Evolutionary conservation across 2,329 filamentous ascomycete species (phyloP), one percentile per base, ranked within the genome.

Genomic region (Cryphonectria naterciae): DNA sequence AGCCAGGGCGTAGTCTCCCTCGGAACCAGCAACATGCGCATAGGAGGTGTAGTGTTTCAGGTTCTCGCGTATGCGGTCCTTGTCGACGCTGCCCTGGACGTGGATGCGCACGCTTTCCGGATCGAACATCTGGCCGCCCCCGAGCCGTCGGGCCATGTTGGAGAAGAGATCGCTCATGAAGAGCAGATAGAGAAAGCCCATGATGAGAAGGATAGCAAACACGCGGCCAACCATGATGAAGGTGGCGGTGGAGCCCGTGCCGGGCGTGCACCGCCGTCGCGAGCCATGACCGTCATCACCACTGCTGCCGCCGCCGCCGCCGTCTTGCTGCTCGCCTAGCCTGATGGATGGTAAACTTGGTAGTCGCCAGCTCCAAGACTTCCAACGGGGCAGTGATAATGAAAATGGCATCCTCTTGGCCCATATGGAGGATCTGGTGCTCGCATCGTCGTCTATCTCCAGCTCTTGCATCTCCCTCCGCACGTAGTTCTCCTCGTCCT

Each of bases 11-110:
- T 92, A 94, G 82, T 97, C 95, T 64, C 96, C 96, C 82, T 97
- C 92, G 3, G 94, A 97, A n/a, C 96, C 96, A 2, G 94, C 96
- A 73, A 98, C 86, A 80, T 98, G 96, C 73, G 96, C 93, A 78
- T 93, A 97, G 69, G 88, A 88, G 5, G 94, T 95, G 73, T 95
- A 89, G 77, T 95, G 92, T 76, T 88, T 84, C 72, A 97, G 82
- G 70, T 93, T 92, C 56, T 93, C 90, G 74, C 89, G 87, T 79
- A 96, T 92, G 66, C 87, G 85, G 71, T 86, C 85, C 68, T 88
- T 85, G 77, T 97, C 91, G 74, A 97, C 88, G 75, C 89, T 89
- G 65, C 86, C 85, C 79, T 96, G 90, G 37, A 97, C 87, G 80
- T 92, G 93, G 70, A 88, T 85, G 69, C 93, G 89, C 70, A 98